Percentiles rank a stretch among this genome's conserved stretches.
Evolutionary conservation across 768 basidiomycete genomes (phyloP).

Genomic region (Hygrophoropsis aurantiaca): DNA sequence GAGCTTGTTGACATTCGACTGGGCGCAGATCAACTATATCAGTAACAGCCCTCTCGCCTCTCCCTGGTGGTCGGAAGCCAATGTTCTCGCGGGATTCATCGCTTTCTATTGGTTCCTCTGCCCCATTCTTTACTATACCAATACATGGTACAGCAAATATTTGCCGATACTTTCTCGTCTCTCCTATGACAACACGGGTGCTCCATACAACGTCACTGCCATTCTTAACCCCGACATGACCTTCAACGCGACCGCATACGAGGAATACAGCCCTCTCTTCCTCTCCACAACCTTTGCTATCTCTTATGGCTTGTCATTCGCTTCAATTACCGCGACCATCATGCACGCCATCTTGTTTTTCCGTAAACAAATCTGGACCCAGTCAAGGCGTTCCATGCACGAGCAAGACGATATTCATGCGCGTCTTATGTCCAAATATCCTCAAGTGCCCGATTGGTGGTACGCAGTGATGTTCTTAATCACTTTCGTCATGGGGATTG

Average conservation of each 20-base stretch:
- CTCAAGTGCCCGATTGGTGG: slow-evolving; percentile 53
- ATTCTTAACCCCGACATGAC: slow-evolving; percentile 37
- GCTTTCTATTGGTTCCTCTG: slow-evolving; percentile 41
- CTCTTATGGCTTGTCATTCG: slow-evolving; percentile 43
- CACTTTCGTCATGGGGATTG: slow-evolving; percentile 33
- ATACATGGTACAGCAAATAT: slow-evolving; percentile 17
- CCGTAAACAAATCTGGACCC: slow-evolving; percentile 42
- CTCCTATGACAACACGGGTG: slow-evolving; percentile 4
- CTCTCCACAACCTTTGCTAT: slow-evolving; percentile 40
- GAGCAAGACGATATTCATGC: slow-evolving; percentile 53
- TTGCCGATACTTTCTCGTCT: slow-evolving; percentile 22
- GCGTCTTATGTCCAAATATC: slow-evolving; percentile 43
- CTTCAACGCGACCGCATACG: slow-evolving; percentile 38
- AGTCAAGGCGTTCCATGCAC: slow-evolving; percentile 39
- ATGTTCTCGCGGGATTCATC: slow-evolving; percentile 35
- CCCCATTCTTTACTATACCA: slow-evolving; percentile 9
- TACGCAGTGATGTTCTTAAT: slow-evolving; percentile 39
- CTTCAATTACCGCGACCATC: slow-evolving; percentile 44
- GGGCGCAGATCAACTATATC: slow-evolving; percentile 9
- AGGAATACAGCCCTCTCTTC: slow-evolving; percentile 45
- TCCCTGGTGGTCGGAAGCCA: slow-evolving; percentile 37
- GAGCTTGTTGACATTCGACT: slow-evolving; percentile 6
- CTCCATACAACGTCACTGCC: slow-evolving; percentile 37
- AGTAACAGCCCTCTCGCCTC: slow-evolving; percentile 25
- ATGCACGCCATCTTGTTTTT: slow-evolving; percentile 47